phyloP scores from a whole-genome alignment of 2,329 filamentous ascomycete genomes.

The Pyrenophora seminiperda region DNA sequence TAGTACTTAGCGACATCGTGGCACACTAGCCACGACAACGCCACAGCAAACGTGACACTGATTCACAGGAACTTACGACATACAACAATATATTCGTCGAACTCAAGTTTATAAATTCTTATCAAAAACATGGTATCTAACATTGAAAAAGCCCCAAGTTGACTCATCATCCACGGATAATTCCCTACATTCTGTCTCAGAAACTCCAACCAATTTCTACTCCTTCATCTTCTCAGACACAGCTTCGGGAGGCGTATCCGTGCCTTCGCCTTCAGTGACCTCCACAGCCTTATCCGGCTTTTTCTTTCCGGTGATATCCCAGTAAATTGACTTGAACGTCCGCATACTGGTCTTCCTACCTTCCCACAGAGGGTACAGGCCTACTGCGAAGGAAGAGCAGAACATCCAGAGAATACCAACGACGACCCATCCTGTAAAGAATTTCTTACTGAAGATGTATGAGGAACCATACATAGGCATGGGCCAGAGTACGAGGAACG shows the following conservation, averaged over 20 bases:
- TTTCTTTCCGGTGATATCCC: conserved; percentile 59
- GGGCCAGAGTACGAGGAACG: conserved; percentile 82
- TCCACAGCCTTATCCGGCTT: conserved; percentile 15
- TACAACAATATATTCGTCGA: no score
- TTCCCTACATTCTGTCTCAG: no score
- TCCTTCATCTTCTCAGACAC: conserved; percentile 30
- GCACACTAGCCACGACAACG: no score
- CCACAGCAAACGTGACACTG: no score
- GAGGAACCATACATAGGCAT: conserved; percentile 86
- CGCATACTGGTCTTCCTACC: conserved; percentile 69
- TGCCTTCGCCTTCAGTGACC: conserved; percentile 25
- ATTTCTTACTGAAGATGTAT: conserved; percentile 81
- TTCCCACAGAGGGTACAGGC: conserved; percentile 81
- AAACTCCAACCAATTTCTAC: background rate
- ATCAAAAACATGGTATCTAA: no score
- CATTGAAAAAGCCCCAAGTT: no score
- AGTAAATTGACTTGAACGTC: conserved; percentile 65
- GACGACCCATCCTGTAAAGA: conserved; percentile 82
- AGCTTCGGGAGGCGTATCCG: conserved; percentile 25
- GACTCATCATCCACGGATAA: no score
- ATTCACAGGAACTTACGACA: no score
- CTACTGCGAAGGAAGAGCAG: conserved; percentile 72
- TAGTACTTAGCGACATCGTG: no score
- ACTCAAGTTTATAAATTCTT: no score
- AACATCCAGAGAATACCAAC: conserved; percentile 76